Base-by-base conservation (phyloP, 2,329 filamentous ascomycete genomes). In the Mollisiaceae sp. region DNA sequence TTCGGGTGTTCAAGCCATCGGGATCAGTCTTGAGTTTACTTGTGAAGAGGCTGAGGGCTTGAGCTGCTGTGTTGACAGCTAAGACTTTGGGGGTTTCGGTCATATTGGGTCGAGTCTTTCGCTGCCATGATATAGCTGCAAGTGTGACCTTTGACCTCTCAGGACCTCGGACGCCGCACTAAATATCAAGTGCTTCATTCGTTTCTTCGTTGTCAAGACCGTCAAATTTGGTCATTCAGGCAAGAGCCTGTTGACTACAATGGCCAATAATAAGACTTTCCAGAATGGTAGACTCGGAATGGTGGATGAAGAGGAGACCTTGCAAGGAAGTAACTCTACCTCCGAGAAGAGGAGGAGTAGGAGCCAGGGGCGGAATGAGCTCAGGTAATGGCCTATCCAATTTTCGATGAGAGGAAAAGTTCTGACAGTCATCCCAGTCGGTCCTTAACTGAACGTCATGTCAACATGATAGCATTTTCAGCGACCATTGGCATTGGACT, bases 401-500 rank as follows among this genome's bases (percentile, higher is more conserved):
- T 20, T 24, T 11, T 36, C 1, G 18, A n/a, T 36, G 41, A 14
- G 2, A 15, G 38, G 18, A 38, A 45, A 9, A 41, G 2, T 24
- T 20, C 20, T 43, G 39, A 35, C 38, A 47, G n/a, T 57, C 38
- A 43, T 43, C 41, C 15, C 15, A 64, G 62, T 36, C 56, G 62
- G 35, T 39, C 62, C 11, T 45, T 64, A 35, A 59, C 15, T 63
- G 78, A 79, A 11, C 76, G 79, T 4, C 78, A 80, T 66, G 75
- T 80, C 0, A 79, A 80, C 55, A 80, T 81, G 65, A 77, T 81
- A 58, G 79, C 79, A 1, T 73, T 81, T 1, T 79, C 78, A 8
- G 77, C 79, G 18, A 77, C 78, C 54, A 79, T 82, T 45, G 80
- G 80, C 18, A 82, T 80, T 1, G 80, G 81, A 0, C 75, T 82